Conservation (phyloP, 345 rosid genomes). For the Gossypium herbaceum region DNA sequence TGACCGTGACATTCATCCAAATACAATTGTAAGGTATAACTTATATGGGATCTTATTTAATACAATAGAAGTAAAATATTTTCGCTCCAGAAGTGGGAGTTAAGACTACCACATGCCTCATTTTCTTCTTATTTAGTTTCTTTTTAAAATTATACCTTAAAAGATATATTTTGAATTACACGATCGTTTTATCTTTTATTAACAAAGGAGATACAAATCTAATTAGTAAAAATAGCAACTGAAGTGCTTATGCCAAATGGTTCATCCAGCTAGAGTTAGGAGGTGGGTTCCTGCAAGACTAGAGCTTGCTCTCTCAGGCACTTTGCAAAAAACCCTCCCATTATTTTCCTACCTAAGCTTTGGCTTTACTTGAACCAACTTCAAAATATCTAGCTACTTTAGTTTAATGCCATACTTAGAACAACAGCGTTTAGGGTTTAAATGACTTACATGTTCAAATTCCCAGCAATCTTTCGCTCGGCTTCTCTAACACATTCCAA, state of each 20-base stretch:
- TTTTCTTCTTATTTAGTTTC: too few relatives aligned
- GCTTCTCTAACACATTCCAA: slow-evolving; percentile 91
- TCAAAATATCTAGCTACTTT: not conserved
- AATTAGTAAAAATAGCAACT: not conserved
- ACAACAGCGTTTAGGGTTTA: not conserved
- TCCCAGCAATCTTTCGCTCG: slow-evolving; percentile 77
- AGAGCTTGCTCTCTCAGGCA: too few relatives aligned
- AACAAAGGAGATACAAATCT: not conserved
- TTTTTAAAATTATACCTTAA: too few relatives aligned
- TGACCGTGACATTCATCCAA: not conserved
- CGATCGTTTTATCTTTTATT: not conserved
- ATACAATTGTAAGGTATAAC: not conserved
- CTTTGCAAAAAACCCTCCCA: too few relatives aligned
- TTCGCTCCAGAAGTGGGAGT: not conserved
- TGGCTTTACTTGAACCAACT: not conserved
- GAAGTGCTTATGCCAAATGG: too few relatives aligned
- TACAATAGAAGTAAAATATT: not conserved
- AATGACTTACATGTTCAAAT: slow-evolving; percentile 59
- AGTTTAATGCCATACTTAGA: not conserved
- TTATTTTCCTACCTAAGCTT: not conserved
- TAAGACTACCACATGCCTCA: too few relatives aligned
- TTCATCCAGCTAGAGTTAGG: too few relatives aligned
- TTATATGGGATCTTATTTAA: not conserved
- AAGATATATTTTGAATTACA: too few relatives aligned
- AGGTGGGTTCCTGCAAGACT: too few relatives aligned